These are phyloP conservation scores for Leccinum barrowsii DNA, from an alignment of 768 basidiomycete genomes.

Conservation along the genomic window DNA sequence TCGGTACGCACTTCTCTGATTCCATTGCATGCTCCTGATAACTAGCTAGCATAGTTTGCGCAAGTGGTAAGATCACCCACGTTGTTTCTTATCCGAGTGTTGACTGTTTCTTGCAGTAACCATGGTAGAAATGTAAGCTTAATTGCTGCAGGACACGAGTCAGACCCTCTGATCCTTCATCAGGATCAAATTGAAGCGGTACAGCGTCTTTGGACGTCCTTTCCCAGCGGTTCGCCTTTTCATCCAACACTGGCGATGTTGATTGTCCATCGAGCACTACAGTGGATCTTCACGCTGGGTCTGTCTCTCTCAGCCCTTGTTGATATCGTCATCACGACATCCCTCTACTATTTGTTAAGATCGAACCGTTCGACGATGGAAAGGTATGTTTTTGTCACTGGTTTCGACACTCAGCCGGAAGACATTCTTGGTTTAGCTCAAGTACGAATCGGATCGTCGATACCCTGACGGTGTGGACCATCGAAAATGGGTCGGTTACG, in stretches of 20 bases:
- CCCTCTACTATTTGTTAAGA: slow-evolving; percentile 41
- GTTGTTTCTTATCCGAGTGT: not conserved
- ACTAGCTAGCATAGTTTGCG: slow-evolving; percentile 10
- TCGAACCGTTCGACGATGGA: slow-evolving; percentile 35
- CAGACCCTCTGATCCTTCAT: not conserved
- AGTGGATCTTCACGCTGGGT: slow-evolving; percentile 48
- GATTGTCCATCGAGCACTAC: not conserved
- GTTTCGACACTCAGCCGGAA: not conserved
- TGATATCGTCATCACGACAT: slow-evolving; percentile 44
- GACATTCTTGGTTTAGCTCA: not conserved
- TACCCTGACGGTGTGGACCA: slow-evolving; percentile 18
- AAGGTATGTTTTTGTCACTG: slow-evolving; percentile 24
- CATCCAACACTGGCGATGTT: not conserved
- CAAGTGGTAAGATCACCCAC: slow-evolving; percentile 12
- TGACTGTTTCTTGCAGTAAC: slow-evolving; percentile 14
- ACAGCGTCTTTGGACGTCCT: slow-evolving; percentile 1
- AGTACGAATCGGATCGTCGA: slow-evolving; percentile 24
- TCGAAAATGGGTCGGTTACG: slow-evolving; percentile 24
- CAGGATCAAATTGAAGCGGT: slow-evolving; percentile 14
- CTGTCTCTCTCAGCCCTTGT: slow-evolving; percentile 42
- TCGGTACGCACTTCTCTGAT: slow-evolving; percentile 8
- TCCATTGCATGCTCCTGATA: not conserved
- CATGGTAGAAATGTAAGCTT: slow-evolving; percentile 19
- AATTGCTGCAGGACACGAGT: not conserved
- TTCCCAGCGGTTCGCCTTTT: slow-evolving; percentile 11